Conservation (phyloP, 768 basidiomycete species). For the Leccinellum albellum region DNA sequence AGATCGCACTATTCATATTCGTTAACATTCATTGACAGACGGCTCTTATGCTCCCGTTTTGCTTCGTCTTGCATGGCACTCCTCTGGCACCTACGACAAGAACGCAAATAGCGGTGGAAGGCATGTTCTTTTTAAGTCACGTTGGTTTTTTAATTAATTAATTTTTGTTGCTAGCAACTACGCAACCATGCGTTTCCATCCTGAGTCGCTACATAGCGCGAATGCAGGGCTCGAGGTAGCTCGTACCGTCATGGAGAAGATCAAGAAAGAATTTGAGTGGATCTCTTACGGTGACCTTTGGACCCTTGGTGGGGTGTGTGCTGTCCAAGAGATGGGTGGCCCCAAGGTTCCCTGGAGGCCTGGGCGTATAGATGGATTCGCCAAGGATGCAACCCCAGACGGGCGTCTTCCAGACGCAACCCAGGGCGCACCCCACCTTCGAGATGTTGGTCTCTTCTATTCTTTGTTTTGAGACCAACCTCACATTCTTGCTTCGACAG, state of each 20-base stretch:
- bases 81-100: slow-evolving; percentile 92
- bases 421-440: slow-evolving; percentile 80
- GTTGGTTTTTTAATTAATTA: neutral
- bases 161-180: slow-evolving; percentile 65
- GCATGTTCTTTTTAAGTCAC: slow-evolving; percentile 33
- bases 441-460: slow-evolving; percentile 48
- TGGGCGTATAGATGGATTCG: slow-evolving; percentile 86
- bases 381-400: slow-evolving; percentile 72
- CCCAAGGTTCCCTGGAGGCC: slow-evolving; percentile 93
- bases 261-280: slow-evolving; percentile 88
- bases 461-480: neutral
- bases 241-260: slow-evolving; percentile 75
- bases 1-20: neutral
- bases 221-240: slow-evolving; percentile 83
- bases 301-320: slow-evolving; percentile 92
- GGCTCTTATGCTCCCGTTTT: slow-evolving; percentile 87
- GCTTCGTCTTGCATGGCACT: slow-evolving; percentile 90
- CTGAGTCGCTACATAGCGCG: slow-evolving; percentile 80
- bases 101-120: slow-evolving; percentile 74
- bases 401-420: slow-evolving; percentile 87
- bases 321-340: slow-evolving; percentile 90
- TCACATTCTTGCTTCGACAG: slow-evolving; percentile 18
- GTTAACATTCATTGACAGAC: slow-evolving; percentile 41
- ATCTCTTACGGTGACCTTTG: slow-evolving; percentile 95
- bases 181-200: slow-evolving; percentile 96